Base-by-base conservation (phyloP, 2,329 filamentous ascomycete genomes). In the Claviceps humidiphila region DNA sequence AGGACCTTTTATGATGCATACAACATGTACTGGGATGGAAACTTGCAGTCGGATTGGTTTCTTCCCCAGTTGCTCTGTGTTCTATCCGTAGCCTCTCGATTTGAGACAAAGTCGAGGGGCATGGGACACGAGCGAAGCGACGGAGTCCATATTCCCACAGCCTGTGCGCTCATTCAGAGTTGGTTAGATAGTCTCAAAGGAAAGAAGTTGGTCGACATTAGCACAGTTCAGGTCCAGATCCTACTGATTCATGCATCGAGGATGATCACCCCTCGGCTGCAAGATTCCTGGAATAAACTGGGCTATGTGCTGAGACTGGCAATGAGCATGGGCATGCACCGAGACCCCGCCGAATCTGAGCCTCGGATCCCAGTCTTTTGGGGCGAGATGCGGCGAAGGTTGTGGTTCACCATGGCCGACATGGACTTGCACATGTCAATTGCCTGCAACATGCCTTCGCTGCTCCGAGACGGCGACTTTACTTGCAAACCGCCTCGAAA, bases 241-340 rank as follows among this genome's bases (percentile, higher is more conserved):
- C 64, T 79, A n/a, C 67, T 77, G 4, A 61, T 80, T 37, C 74
- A 78, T 55, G 74, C 76, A 2, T 70, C 72, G 56, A 66, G 75
- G 51, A 74, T 77, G 68, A 74, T 77, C 61, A 74, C 75, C 5
- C 69, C 69, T 22, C 70, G 71, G 7, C 68, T 73, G 38, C 73
- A 78, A 50, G 73, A 76, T 50, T 68, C 72, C 0, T 80, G 77
- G 77, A 71, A 72, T 14, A 74, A 77, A 52, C 64, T 80, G n/a
- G 77, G 77, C 5, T 70, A 72, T 50, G 72, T 80, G 43, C 71
- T 78, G 5, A 73, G 77, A 16, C 75, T 77, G 67, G 77, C 75
- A 34, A 80, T 80, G 76, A 75, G 73, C 2, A 79, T 80, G 75
- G 77, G 76, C 3, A 65, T 80, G 47, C 77, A 80, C 57, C 71